phyloP scores from a whole-genome alignment of 192 early-diverging fungal species.

The Dimargaris cristalligena region DNA sequence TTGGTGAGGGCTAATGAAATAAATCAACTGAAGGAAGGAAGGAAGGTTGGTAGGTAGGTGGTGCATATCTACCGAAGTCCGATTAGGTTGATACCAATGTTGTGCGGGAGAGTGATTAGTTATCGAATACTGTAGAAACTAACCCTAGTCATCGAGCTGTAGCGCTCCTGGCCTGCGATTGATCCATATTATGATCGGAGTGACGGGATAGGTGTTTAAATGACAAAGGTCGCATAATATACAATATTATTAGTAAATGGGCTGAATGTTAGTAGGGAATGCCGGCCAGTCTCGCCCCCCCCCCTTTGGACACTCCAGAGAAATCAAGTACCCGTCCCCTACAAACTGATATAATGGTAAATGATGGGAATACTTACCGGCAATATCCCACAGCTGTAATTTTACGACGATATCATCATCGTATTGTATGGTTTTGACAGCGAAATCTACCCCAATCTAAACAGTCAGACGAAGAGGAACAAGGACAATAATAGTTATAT shows the following conservation, averaged over 20 bases:
- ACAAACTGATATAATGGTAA: background rate
- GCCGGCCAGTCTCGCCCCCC: background rate
- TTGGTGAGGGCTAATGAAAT: too few species aligned
- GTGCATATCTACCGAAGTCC: background rate
- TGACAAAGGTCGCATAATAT: background rate
- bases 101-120: background rate
- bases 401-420: constrained; percentile 32
- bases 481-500: too few species aligned
- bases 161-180: constrained; percentile 38
- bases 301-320: background rate
- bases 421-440: constrained; percentile 37
- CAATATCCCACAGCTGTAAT: constrained; percentile 47
- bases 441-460: constrained; percentile 48
- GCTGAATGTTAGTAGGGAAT: background rate
- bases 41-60: background rate
- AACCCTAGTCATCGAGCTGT: constrained; percentile 37
- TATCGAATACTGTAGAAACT: background rate
- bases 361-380: constrained; percentile 14
- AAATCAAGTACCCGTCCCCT: background rate
- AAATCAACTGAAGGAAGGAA: background rate
- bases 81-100: background rate
- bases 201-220: background rate
- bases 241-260: background rate
- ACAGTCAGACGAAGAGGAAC: background rate
- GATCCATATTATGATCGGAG: background rate